Evolutionary conservation across 148 eudicot species (phyloP).

Genomic region (Pharnaceum exiguum): DNA sequence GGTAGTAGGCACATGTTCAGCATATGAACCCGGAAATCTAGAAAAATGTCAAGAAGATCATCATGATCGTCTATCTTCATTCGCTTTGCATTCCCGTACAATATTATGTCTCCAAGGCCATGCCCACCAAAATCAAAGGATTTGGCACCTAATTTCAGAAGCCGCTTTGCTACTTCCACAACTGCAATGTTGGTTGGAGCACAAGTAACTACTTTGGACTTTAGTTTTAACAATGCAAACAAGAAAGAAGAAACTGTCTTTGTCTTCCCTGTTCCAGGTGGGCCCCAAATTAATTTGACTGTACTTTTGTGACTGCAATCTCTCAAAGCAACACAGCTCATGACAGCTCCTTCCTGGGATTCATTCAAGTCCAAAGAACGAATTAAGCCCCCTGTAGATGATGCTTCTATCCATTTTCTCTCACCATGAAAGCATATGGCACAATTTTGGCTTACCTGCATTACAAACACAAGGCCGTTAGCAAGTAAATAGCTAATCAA

Average conservation of each 20-base stretch:
- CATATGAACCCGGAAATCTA: slow-evolving; percentile 15
- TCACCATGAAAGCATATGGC: neutral
- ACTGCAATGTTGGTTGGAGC: slow-evolving; percentile 50
- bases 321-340: slow-evolving; percentile 12
- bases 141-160: slow-evolving; percentile 16
- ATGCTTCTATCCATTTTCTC: slow-evolving; percentile 5
- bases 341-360: slow-evolving; percentile 33
- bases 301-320: slow-evolving; percentile 20
- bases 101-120: slow-evolving; percentile 29
- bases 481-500: neutral
- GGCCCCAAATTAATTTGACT: slow-evolving; percentile 48
- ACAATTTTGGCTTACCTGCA: neutral
- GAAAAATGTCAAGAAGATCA: slow-evolving; percentile 26
- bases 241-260: slow-evolving; percentile 34
- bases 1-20: slow-evolving; percentile 29
- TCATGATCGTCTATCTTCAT: slow-evolving; percentile 28
- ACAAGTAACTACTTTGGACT: slow-evolving; percentile 32
- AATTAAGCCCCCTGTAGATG: neutral
- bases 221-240: slow-evolving; percentile 19
- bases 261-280: slow-evolving; percentile 54
- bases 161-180: slow-evolving; percentile 22
- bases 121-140: neutral
- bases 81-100: slow-evolving; percentile 26
- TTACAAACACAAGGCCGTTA: neutral
- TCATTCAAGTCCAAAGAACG: slow-evolving; percentile 14